Evolutionary conservation across 768 basidiomycete species (phyloP).

Genomic region (Rubroboletus satanas): DNA sequence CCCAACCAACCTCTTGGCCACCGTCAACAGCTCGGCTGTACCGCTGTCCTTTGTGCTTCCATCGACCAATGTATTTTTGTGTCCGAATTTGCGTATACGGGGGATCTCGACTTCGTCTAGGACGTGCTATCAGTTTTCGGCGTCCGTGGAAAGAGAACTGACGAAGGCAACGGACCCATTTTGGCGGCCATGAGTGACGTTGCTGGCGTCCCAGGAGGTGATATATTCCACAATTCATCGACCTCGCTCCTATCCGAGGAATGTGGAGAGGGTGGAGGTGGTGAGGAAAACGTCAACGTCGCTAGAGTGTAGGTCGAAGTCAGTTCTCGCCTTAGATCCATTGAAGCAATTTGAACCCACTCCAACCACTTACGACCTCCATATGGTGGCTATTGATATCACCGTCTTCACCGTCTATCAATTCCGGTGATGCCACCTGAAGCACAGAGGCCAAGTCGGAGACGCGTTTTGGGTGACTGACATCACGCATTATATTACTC

Average conservation of each 20-base stretch:
- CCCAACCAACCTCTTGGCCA: constrained; percentile 21
- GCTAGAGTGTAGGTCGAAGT: constrained; percentile 15
- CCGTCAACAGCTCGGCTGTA: constrained; percentile 12
- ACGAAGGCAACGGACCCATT: constrained; percentile 41
- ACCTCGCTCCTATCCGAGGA: constrained; percentile 43
- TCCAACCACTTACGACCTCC: constrained; percentile 60
- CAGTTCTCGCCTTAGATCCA: neutral
- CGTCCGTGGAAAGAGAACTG: neutral
- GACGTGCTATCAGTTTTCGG: constrained; percentile 2
- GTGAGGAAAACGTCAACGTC: constrained; percentile 40
- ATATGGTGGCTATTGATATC: constrained; percentile 50
- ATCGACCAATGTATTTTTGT: constrained; percentile 15
- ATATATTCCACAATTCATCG: constrained; percentile 50
- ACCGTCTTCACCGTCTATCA: constrained; percentile 38
- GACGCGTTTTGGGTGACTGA: constrained; percentile 14
- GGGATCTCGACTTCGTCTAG: constrained; percentile 55
- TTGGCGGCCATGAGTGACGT: constrained; percentile 41
- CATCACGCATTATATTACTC: neutral
- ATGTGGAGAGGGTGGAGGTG: constrained; percentile 32
- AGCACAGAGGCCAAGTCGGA: constrained; percentile 29
- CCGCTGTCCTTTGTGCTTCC: neutral
- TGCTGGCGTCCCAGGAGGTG: constrained; percentile 43
- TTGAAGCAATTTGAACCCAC: constrained; percentile 37
- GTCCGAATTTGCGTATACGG: constrained; percentile 45
- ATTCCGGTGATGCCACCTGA: constrained; percentile 17